A percentile compares a stretch with the other conserved stretches of the same genome.
Evolutionary conservation across 2,329 filamentous ascomycete genomes (phyloP).

Genomic region (Hymenoscyphus fraxineus): DNA sequence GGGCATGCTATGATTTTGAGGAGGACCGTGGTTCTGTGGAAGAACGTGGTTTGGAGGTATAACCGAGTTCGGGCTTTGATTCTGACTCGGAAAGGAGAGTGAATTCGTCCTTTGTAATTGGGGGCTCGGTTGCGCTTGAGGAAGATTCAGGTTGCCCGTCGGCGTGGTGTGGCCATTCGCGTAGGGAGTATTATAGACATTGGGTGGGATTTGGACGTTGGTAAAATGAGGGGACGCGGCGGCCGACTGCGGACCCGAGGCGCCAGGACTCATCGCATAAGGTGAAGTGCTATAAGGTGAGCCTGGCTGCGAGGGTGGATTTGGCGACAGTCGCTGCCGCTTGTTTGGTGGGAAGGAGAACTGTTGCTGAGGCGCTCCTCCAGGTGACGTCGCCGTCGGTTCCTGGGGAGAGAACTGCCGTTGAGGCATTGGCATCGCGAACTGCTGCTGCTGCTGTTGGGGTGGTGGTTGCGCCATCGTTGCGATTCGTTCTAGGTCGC

Average conservation of each 20-base stretch:
- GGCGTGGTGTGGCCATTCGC: constrained; percentile 32
- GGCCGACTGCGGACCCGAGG: constrained; percentile 28
- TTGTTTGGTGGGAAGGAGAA: constrained; percentile 66
- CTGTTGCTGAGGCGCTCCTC: constrained; percentile 52
- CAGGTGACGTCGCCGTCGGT: constrained; percentile 51
- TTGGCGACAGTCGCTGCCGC: constrained; percentile 67
- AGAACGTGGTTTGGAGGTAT: constrained; percentile 13
- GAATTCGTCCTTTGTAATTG: constrained; percentile 29
- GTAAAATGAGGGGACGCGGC: constrained; percentile 32
- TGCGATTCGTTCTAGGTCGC: not conserved
- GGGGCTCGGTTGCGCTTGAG: constrained; percentile 30
- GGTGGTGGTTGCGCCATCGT: constrained; percentile 36
- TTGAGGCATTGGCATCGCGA: constrained; percentile 43
- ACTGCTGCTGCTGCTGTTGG: constrained; percentile 34
- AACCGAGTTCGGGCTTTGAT: constrained; percentile 14
- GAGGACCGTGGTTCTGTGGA: not conserved
- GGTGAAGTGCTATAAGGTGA: constrained; percentile 57
- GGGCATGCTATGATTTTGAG: constrained; percentile 4
- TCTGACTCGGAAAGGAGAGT: constrained; percentile 24
- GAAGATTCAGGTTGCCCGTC: constrained; percentile 20
- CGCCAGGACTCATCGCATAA: constrained; percentile 46
- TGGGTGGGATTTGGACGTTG: constrained; percentile 30
- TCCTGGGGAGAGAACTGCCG: constrained; percentile 61
- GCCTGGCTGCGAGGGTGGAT: constrained; percentile 62
- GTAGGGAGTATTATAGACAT: constrained; percentile 36